phyloP scores from a whole-genome alignment of 352 stramenopile genomes.

The Achlya hypogyna region DNA sequence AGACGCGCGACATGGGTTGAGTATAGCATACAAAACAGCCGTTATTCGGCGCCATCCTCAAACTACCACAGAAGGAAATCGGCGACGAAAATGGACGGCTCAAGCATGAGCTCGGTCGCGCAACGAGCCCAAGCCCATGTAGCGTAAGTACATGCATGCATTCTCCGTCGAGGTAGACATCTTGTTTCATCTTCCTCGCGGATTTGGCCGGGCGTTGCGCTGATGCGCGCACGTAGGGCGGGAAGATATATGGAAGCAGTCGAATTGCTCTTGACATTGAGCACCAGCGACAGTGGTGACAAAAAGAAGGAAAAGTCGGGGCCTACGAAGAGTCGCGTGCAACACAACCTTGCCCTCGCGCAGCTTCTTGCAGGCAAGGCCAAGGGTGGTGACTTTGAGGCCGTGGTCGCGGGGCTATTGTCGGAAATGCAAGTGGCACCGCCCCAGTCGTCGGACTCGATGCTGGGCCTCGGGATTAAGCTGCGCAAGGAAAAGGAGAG shows the following conservation, averaged over 20 bases:
- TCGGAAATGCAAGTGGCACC: constrained; percentile 27
- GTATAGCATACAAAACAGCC: not conserved
- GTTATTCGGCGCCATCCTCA: not conserved
- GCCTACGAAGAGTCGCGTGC: constrained; percentile 30
- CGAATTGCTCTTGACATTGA: constrained; percentile 70
- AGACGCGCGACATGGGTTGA: not conserved
- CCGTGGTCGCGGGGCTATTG: constrained; percentile 53
- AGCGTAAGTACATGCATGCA: constrained; percentile 17
- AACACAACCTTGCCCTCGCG: constrained; percentile 74
- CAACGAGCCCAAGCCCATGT: constrained; percentile 16
- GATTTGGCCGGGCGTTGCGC: not conserved
- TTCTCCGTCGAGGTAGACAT: no score
- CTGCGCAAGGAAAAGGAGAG: constrained; percentile 22
- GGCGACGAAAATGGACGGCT: constrained; percentile 19
- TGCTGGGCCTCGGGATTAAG: constrained; percentile 11
- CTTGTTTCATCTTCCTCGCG: no score
- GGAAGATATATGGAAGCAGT: constrained; percentile 82
- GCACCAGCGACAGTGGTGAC: constrained; percentile 58
- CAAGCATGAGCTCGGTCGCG: constrained; percentile 15
- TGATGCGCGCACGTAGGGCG: constrained; percentile 28
- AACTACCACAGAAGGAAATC: constrained; percentile 4
- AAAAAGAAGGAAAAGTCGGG: constrained; percentile 14
- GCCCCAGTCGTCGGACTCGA: constrained; percentile 26
- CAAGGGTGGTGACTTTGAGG: constrained; percentile 60
- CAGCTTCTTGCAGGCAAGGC: constrained; percentile 55